Base-by-base conservation (phyloP, 2,329 filamentous ascomycete genomes). In the Blastomyces silverae region DNA sequence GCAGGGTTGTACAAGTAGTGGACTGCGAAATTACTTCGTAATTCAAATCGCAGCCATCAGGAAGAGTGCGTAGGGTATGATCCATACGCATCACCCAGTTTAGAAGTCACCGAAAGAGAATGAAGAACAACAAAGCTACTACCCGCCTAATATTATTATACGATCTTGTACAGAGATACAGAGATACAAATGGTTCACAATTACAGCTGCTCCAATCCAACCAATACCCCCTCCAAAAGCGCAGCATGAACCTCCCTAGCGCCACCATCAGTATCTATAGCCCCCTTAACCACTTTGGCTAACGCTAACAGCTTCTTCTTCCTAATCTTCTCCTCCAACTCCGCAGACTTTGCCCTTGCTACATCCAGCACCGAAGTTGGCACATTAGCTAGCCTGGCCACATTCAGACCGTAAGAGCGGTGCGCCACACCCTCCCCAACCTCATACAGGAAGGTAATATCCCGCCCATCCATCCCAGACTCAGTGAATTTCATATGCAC, bases 371-470 rank as follows among this genome's bases (percentile, higher is more conserved):
- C 85, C 64, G 85, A 81, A 65, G 84, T 83, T 0, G 93, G 92
- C 53, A 99, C 84, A 62, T 88, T 88, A 2, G 94, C 94, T 63
- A 99, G 78, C 57, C 90, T 83, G 17, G 94, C 94, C 28, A 97
- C 94, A 75, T 97, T 97, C 65, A 99, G 70, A 0, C 95, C 94
- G 75, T 99, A 99, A 22, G 90, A 95, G 5, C 94, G 85, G 80
- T 97, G 92, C 10, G 94, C 93, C 13, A 96, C 90, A 13, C 94
- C 94, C 68, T 94, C 90, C 0, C 86, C 89, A 1, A 97, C 89
- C 74, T 97, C 91, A 74, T 99, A 99, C 60, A 99, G 77, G 72
- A 99, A 99, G 0, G 94, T 97, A 55, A 99, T 89, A 57, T 96
- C 88, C 68, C 91, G 61, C 44, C 67, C 67, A 44, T 90, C 86